phyloP scores from a whole-genome alignment of 2,329 filamentous ascomycete species.

The Sporothrix variecibatus region DNA sequence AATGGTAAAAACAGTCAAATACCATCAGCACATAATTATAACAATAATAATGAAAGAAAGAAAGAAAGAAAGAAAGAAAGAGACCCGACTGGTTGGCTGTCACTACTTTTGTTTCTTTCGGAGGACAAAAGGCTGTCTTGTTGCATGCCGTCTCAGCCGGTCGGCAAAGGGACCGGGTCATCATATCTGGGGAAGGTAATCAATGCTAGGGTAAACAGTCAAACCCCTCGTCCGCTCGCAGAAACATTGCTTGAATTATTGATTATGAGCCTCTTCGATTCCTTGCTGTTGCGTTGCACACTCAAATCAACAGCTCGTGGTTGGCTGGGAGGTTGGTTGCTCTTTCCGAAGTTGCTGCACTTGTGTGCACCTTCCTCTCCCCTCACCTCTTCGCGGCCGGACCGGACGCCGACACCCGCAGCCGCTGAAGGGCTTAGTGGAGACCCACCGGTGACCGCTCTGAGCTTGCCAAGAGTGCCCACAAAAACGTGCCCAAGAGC shows the following conservation, averaged over 20 bases:
- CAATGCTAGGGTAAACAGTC: background rate
- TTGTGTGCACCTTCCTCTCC: background rate
- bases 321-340: background rate
- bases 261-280: background rate
- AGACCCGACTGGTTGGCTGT: background rate
- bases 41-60: too few species aligned
- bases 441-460: background rate
- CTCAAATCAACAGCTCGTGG: background rate
- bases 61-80: background rate
- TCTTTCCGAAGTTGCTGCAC: background rate
- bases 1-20: background rate
- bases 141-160: background rate
- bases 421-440: background rate
- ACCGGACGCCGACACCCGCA: conserved; percentile 19
- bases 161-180: background rate
- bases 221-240: background rate
- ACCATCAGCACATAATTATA: background rate
- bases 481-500: conserved; percentile 8
- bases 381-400: conserved; percentile 3
- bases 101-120: background rate
- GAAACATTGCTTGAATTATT: background rate
- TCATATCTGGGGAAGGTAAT: background rate
- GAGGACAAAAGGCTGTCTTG: background rate
- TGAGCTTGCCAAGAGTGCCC: background rate
- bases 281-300: background rate